Evolutionary conservation across 306 rosid species (phyloP), one percentile per base, ranked within the genome.

Genomic region (Dicorynia guianensis): DNA sequence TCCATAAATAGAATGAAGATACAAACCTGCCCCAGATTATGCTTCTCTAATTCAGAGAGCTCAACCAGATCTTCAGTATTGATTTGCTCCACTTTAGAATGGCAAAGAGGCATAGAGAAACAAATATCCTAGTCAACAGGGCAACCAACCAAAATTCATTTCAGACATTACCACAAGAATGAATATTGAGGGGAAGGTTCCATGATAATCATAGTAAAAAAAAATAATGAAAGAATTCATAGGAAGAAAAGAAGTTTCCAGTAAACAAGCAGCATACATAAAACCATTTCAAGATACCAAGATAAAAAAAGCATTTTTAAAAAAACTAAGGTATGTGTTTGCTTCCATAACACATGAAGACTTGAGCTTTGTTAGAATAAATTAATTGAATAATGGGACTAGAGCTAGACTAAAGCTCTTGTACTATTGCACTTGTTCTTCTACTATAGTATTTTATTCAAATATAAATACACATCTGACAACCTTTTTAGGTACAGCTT

Each of bases 21-120:
- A 81, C 75, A 72, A 76, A 95, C 99, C 99, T 90, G 98, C 82
- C 99, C 92, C 69, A 96, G 77, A 77, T 92, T 91, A 63, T 89
- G 92, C 81, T 89, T 93, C 90, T 91, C 97, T 46, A 96, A 89
- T 83, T 96, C 98, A 34, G 98, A 92, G 76, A 96, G 96, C 78
- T 96, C 99, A 76, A 86, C 93, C 76, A 96, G 82, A 83, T 87
- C 93, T 67, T 96, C 99, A 14, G 89, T 80, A 18, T 86, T 75
- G 43, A 80, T 92, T 77, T 96, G 97, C 84, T 92, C 94, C 56
- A 85, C 87, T 87, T 90, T 90, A 13, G 99, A 92, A 76, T 42
- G 86, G 88, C 96, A 95, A 50, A 87, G 97, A 75, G 99, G 99
- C 99, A 92, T 95, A 17, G 97, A 86, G 90, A 92, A 95, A 79